These are phyloP conservation scores for Cladophialophora psammophila DNA, from an alignment of 2,329 filamentous ascomycete species.

Conservation along the genomic window DNA sequence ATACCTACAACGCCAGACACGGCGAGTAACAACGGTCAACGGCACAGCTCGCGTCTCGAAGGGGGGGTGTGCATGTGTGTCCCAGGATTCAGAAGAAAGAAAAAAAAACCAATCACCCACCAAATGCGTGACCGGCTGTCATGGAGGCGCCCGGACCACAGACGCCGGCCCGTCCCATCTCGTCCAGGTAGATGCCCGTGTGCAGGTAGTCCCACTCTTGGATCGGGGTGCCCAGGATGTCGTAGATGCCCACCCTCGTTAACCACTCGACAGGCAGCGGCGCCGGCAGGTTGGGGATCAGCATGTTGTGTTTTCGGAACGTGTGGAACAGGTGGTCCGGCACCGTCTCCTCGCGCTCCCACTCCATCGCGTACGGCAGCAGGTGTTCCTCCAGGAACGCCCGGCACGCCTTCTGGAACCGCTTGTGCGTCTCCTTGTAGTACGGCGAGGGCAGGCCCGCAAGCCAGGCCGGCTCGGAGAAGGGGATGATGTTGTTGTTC, in stretches of 20 bases:
- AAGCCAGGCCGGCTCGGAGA: constrained; percentile 76
- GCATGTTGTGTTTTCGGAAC: constrained; percentile 72
- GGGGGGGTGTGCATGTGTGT: neutral
- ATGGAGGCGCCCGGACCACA: constrained; percentile 69
- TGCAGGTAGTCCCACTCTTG: constrained; percentile 79
- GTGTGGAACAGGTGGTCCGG: constrained; percentile 69
- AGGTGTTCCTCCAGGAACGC: constrained; percentile 71
- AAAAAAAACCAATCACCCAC: constrained; percentile 12
- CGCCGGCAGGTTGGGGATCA: constrained; percentile 73
- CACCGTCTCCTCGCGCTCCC: constrained; percentile 71
- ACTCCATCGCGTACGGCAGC: constrained; percentile 69
- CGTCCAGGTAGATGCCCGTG: constrained; percentile 73
- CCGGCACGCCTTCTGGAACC: constrained; percentile 73
- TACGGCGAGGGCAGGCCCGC: constrained; percentile 74
- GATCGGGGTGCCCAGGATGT: constrained; percentile 70
- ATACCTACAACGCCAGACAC: constrained; percentile 56
- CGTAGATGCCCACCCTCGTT: constrained; percentile 69
- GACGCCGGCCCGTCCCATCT: constrained; percentile 72
- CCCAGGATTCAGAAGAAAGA: neutral
- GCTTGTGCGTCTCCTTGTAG: constrained; percentile 70
- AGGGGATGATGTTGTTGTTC: constrained; percentile 59
- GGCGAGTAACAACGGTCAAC: neutral
- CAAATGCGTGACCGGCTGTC: constrained; percentile 74
- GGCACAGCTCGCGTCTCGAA: neutral
- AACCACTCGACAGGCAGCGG: constrained; percentile 74